Base-by-base conservation (phyloP, 2,329 filamentous ascomycete species). In the Fusarium beomiforme region DNA sequence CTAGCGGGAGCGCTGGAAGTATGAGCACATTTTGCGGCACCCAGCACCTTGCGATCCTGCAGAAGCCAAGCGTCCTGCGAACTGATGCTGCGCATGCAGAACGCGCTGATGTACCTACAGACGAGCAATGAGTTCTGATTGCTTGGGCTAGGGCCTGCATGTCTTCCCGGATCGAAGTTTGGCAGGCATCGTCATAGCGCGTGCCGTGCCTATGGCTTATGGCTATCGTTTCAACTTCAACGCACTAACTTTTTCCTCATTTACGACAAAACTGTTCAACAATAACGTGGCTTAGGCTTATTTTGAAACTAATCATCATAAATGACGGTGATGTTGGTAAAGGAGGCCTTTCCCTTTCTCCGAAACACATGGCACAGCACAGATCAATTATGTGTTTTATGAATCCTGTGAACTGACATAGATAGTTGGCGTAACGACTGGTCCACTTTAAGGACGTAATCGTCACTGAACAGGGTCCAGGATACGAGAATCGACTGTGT, bases 401-500 rank as follows among this genome's bases (percentile, higher is more conserved):
- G 33, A 29, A 51, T 29, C 6, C 31, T 17, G 29, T 37, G 47
- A 55, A 34, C 29, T 44, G 31, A 37, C 23, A 51, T 46, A 36
- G 34, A 21, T 49, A 39, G 39, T 64, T 29, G 14, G 44, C n/a
- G 9, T 29, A 36, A 37, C 12, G 29, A 34, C 21, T 17, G 31
- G 33, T 42, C 64, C 39, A 67, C 64, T 62, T 54, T 26, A 13
- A 12, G 47, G 36, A 63, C 43, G 24, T 23, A 67, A 61, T 47
- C 29, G 37, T 63, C 63, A 56, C 64, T 29, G 24, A 46, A 56
- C 66, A 70, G 55, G 62, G 59, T 46, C 37, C 46, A 58, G 57
- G 42, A 42, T 41, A 21, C 46, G 31, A 59, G 19, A 59, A 24
- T n/a, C 13, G 54, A 55, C 61, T 39, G 53, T 13, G 47, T 34